phyloP scores from a whole-genome alignment of 2,329 filamentous ascomycete genomes.

The Ophiosphaerella korrae region DNA sequence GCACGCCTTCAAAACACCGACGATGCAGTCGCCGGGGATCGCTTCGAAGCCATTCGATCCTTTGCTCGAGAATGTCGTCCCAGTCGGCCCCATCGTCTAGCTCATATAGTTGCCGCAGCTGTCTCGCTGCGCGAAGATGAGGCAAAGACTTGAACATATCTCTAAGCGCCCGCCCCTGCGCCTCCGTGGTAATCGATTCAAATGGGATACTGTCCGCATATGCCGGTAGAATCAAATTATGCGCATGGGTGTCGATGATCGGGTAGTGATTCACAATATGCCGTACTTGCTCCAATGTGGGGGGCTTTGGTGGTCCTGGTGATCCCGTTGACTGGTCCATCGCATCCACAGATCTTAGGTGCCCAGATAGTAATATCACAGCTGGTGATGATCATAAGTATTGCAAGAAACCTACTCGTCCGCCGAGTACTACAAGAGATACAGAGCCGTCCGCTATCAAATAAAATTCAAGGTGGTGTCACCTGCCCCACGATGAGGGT shows the following conservation, averaged over 20 bases:
- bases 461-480: neutral
- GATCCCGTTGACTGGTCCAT: constrained; percentile 25
- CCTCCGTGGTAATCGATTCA: constrained; percentile 73
- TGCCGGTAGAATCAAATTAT: constrained; percentile 66
- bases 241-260: constrained; percentile 75
- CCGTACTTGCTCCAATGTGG: constrained; percentile 38
- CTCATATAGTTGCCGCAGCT: constrained; percentile 68
- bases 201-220: constrained; percentile 58
- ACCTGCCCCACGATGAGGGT: constrained; percentile 2
- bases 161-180: constrained; percentile 68
- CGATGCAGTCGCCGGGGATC: constrained; percentile 61
- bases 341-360: neutral
- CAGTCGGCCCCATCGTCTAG: constrained; percentile 65
- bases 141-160: constrained; percentile 67
- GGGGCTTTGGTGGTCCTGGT: constrained; percentile 14
- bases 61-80: constrained; percentile 58
- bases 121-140: constrained; percentile 71
- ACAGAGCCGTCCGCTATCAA: neutral
- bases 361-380: neutral
- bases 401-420: neutral
- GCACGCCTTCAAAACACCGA: constrained; percentile 72
- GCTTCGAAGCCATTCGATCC: constrained; percentile 53
- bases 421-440: neutral
- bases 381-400: neutral
- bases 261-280: constrained; percentile 52